These are phyloP conservation scores for Trichoderma virens DNA, from an alignment of 495 filamentous ascomycete genomes.

Conservation along the genomic window DNA sequence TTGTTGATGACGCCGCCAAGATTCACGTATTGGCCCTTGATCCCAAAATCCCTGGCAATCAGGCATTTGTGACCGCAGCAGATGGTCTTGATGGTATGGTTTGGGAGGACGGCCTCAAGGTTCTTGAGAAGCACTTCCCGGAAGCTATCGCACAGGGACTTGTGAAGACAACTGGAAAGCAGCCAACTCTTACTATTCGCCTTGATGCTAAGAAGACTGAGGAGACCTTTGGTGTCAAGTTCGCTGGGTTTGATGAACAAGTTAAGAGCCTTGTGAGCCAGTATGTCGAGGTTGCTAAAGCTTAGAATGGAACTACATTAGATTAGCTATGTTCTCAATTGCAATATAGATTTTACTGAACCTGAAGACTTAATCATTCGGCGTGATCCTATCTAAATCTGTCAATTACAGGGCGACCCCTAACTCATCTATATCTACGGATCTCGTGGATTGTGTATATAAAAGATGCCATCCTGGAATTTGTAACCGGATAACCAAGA, in stretches of 20 bases:
- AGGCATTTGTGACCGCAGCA: conserved; percentile 29
- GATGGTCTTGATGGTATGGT: conserved; percentile 37
- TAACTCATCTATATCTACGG: no score
- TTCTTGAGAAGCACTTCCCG: conserved; percentile 20
- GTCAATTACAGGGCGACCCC: no score
- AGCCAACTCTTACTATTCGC: conserved; percentile 27
- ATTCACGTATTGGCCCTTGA: conserved; percentile 35
- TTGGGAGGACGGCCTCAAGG: conserved; percentile 12
- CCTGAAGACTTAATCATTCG: no score
- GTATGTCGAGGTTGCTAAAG: neutral
- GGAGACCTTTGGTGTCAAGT: conserved; percentile 39
- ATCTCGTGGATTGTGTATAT: no score
- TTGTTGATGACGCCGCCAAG: conserved; percentile 35
- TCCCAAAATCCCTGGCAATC: conserved; percentile 29
- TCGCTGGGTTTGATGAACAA: conserved; percentile 34
- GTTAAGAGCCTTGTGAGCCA: neutral
- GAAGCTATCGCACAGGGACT: conserved; percentile 30
- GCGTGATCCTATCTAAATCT: no score
- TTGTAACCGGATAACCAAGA: no score
- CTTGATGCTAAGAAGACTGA: conserved; percentile 37
- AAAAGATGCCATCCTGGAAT: no score
- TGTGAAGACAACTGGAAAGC: conserved; percentile 31
- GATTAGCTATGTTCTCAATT: no score
- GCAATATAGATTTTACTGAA: no score
- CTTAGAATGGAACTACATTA: no score